phyloP scores from a whole-genome alignment of 208 protist species.

The Leishmania martiniquensis region DNA sequence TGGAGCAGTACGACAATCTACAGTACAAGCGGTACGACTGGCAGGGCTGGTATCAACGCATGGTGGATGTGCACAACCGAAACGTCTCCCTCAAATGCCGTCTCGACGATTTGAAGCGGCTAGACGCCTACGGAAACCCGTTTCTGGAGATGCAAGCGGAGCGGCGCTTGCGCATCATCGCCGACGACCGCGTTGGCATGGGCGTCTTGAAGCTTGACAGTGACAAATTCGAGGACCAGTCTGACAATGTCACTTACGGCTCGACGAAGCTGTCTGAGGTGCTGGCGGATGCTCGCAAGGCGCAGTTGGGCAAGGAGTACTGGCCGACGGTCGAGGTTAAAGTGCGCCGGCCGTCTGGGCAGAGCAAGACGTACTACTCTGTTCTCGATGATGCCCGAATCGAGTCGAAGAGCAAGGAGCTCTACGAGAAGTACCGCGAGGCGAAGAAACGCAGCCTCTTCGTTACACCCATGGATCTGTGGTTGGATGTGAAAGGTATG shows the following conservation, averaged over 20 bases:
- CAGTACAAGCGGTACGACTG: constrained; percentile 93
- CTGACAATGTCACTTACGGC: constrained; percentile 85
- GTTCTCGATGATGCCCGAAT: constrained; percentile 86
- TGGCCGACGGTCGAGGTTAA: constrained; percentile 92
- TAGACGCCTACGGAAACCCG: constrained; percentile 71
- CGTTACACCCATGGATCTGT: constrained; percentile 89
- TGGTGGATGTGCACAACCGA: constrained; percentile 90
- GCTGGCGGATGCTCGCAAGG: constrained; percentile 89
- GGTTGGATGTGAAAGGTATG: constrained; percentile 85
- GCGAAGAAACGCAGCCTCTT: constrained; percentile 91
- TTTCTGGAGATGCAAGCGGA: constrained; percentile 88
- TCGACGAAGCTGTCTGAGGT: constrained; percentile 78
- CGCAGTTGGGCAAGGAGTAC: constrained; percentile 87
- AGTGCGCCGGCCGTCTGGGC: constrained; percentile 82
- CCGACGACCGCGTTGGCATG: constrained; percentile 81
- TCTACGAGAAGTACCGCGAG: constrained; percentile 85
- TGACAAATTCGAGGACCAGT: constrained; percentile 91
- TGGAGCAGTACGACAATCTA: constrained; percentile 90
- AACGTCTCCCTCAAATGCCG: constrained; percentile 88
- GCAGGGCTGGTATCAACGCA: constrained; percentile 92
- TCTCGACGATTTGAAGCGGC: constrained; percentile 78
- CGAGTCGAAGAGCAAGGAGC: constrained; percentile 73
- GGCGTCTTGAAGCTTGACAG: constrained; percentile 88
- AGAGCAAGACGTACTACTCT: constrained; percentile 89
- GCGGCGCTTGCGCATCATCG: constrained; percentile 83